phyloP scores from a whole-genome alignment of 257 asterid species.

The Oldenlandia corymbosa region DNA sequence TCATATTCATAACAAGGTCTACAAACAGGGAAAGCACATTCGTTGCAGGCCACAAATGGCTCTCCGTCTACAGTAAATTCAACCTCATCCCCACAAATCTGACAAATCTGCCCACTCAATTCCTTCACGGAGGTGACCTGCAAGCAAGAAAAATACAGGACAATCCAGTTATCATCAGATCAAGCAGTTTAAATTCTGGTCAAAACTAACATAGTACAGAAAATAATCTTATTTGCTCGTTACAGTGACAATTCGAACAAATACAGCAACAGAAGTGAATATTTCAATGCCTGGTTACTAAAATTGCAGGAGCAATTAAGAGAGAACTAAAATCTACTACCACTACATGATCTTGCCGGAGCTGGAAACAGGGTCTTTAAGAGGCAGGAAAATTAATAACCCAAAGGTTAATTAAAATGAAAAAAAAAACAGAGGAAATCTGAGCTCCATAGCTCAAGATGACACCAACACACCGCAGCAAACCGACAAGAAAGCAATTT shows the following conservation, averaged over 20 bases:
- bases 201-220: background rate
- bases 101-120: constrained; percentile 91
- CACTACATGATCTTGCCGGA: background rate
- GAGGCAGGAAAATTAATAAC: background rate
- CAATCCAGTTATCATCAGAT: constrained; percentile 18
- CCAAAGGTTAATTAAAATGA: constrained; percentile 8
- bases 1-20: constrained; percentile 87
- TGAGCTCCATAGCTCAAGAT: constrained; percentile 10
- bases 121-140: constrained; percentile 95
- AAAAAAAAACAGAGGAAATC: constrained; percentile 17
- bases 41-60: constrained; percentile 91
- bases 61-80: constrained; percentile 76
- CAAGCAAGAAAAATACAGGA: constrained; percentile 2
- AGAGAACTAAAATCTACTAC: constrained; percentile 30
- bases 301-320: constrained; percentile 19
- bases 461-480: constrained; percentile 1
- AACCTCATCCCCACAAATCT: constrained; percentile 96
- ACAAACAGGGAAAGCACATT: constrained; percentile 90
- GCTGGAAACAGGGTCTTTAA: background rate
- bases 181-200: constrained; percentile 17
- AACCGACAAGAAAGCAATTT: constrained; percentile 16
- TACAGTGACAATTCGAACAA: background rate
- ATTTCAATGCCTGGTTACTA: constrained; percentile 24
- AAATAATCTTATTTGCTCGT: background rate
- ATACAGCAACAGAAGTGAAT: background rate